Evolutionary conservation across 208 protist species (phyloP).

Genomic region (Crithidia fasciculata): DNA sequence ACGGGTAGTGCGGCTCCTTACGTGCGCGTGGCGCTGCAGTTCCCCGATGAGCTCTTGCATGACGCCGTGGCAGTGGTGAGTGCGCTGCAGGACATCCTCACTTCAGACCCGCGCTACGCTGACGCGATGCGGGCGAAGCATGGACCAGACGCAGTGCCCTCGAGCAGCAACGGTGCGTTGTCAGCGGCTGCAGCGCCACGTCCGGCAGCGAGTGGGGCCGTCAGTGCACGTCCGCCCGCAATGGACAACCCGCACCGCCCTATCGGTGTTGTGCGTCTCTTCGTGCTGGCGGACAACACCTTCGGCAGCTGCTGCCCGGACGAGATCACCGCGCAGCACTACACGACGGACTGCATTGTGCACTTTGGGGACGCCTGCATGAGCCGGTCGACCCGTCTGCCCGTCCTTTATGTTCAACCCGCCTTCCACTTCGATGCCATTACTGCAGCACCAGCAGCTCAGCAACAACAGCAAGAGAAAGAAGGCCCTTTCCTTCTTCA

Average conservation of each 20-base stretch:
- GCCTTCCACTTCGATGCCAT: conserved; percentile 44
- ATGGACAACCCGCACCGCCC: conserved; percentile 53
- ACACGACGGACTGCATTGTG: conserved; percentile 82
- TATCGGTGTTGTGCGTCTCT: conserved; percentile 48
- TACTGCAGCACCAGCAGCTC: background rate
- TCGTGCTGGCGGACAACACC: conserved; percentile 90
- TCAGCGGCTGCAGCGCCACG: background rate
- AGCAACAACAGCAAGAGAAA: background rate
- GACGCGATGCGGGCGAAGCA: conserved; percentile 13
- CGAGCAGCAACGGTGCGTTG: background rate
- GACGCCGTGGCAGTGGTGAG: conserved; percentile 71
- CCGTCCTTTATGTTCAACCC: conserved; percentile 80
- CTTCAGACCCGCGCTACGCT: conserved; percentile 38
- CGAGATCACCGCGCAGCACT: conserved; percentile 91
- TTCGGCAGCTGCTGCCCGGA: conserved; percentile 93
- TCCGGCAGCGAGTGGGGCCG: background rate
- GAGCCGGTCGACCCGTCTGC: conserved; percentile 79
- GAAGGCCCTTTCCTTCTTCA: background rate
- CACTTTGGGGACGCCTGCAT: conserved; percentile 93
- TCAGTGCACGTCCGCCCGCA: conserved; percentile 1
- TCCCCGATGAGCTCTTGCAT: conserved; percentile 84
- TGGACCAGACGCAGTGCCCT: background rate
- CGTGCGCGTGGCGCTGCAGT: conserved; percentile 84
- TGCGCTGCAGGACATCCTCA: conserved; percentile 51
- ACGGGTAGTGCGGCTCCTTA: background rate